phyloP scores from a whole-genome alignment of 495 filamentous ascomycete species.

The Aspergillus ostianus region DNA sequence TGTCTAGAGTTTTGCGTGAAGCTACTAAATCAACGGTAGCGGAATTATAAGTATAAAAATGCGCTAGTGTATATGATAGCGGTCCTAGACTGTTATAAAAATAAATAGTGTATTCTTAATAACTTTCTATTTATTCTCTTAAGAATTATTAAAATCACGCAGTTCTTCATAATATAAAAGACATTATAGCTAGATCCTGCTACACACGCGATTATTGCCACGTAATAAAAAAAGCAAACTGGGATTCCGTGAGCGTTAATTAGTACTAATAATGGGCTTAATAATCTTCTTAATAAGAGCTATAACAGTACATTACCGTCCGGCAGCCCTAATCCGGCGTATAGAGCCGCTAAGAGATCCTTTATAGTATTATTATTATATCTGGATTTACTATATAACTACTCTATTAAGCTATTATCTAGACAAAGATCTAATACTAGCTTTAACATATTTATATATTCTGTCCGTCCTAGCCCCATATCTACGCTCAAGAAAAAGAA shows the following conservation, averaged over 20 bases:
- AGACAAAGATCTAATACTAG: too few relatives aligned
- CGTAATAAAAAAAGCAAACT: background rate
- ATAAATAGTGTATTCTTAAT: conserved; percentile 1
- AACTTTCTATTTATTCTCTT: conserved; percentile 9
- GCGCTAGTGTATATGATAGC: conserved; percentile 11
- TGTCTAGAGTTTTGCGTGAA: conserved; percentile 20
- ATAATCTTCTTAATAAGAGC: background rate
- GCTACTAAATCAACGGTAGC: conserved; percentile 12
- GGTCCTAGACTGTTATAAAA: background rate
- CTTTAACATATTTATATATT: too few relatives aligned
- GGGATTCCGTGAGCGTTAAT: background rate
- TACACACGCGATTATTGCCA: background rate
- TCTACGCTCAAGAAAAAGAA: too few relatives aligned
- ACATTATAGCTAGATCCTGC: conserved; percentile 10
- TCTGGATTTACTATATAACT: too few relatives aligned
- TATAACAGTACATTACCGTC: too few relatives aligned
- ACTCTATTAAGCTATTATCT: too few relatives aligned
- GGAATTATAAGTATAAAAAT: conserved; percentile 9
- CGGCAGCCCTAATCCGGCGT: too few relatives aligned
- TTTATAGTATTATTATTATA: too few relatives aligned
- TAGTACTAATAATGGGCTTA: background rate
- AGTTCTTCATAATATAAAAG: conserved; percentile 16
- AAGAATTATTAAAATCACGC: conserved; percentile 12
- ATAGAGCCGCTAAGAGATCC: too few relatives aligned
- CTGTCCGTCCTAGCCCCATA: background rate